phyloP scores from a whole-genome alignment of 2,329 filamentous ascomycete species.

The Fusarium scirpi region DNA sequence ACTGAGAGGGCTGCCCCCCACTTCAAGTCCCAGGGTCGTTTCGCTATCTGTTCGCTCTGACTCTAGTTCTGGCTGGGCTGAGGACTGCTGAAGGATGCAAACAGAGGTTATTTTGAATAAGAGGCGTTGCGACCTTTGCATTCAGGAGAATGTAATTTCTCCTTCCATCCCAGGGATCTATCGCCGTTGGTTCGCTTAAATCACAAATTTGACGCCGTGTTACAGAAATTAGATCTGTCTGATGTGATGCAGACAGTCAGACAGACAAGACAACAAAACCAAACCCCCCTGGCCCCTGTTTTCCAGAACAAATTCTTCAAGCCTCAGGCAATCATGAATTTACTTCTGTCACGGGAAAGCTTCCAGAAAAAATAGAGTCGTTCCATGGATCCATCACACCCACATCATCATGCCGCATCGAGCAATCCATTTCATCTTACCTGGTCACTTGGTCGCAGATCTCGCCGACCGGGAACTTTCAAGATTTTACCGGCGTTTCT shows the following conservation, averaged over 20 bases:
- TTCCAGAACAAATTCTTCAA: constrained; percentile 35
- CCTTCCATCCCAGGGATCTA: not conserved
- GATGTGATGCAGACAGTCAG: constrained; percentile 32
- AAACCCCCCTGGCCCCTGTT: constrained; percentile 23
- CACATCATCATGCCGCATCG: constrained; percentile 35
- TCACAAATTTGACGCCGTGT: constrained; percentile 11
- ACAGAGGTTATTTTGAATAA: constrained; percentile 30
- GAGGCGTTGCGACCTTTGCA: constrained; percentile 14
- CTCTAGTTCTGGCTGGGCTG: constrained; percentile 1
- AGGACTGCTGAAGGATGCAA: constrained; percentile 23
- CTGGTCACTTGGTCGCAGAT: constrained; percentile 38
- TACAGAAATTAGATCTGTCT: constrained; percentile 14
- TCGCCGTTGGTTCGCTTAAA: constrained; percentile 13
- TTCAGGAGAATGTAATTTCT: constrained; percentile 10
- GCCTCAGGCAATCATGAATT: constrained; percentile 32
- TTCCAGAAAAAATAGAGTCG: constrained; percentile 41
- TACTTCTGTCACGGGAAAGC: constrained; percentile 37
- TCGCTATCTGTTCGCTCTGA: constrained; percentile 3
- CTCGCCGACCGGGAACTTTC: constrained; percentile 35
- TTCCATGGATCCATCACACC: constrained; percentile 35
- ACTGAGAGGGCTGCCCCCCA: constrained; percentile 41
- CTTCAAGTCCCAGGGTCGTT: constrained; percentile 27
- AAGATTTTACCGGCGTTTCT: constrained; percentile 33
- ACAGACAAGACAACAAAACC: not conserved
- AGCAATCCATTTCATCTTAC: constrained; percentile 27